phyloP scores from a whole-genome alignment of 495 filamentous ascomycete species.

The Melanomma pulvis-pyrius region DNA sequence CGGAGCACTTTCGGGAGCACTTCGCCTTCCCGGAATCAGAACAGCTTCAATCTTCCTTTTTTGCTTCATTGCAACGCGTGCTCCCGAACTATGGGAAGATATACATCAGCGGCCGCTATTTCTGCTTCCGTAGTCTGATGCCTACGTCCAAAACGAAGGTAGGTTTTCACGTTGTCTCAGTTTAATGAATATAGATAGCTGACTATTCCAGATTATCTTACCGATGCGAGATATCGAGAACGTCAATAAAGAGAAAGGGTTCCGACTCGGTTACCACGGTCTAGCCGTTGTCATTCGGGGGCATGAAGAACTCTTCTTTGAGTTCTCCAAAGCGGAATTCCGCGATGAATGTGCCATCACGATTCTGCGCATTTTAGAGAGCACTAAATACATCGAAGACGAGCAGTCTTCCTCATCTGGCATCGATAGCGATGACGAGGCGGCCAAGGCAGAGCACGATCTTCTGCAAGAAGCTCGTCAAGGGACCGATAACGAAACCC shows the following conservation, averaged over 20 bases:
- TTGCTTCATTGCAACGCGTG: slow-evolving; percentile 82
- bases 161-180: not conserved
- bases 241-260: slow-evolving; percentile 92
- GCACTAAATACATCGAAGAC: slow-evolving; percentile 70
- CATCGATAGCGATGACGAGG: slow-evolving; percentile 71
- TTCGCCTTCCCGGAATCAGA: slow-evolving; percentile 86
- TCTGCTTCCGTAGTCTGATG: slow-evolving; percentile 92
- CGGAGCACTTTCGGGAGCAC: slow-evolving; percentile 78
- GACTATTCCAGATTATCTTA: slow-evolving; percentile 62
- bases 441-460: slow-evolving; percentile 79
- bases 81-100: slow-evolving; percentile 96
- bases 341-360: slow-evolving; percentile 89
- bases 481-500: slow-evolving; percentile 20
- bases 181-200: not conserved
- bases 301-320: slow-evolving; percentile 96
- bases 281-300: slow-evolving; percentile 89
- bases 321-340: slow-evolving; percentile 74
- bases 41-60: slow-evolving; percentile 87
- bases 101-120: slow-evolving; percentile 85
- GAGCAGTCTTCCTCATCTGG: slow-evolving; percentile 69
- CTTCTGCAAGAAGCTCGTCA: slow-evolving; percentile 77
- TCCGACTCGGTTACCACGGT: slow-evolving; percentile 87
- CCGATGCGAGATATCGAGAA: slow-evolving; percentile 93
- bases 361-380: slow-evolving; percentile 74
- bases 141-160: slow-evolving; percentile 86